Evolutionary conservation across 2,329 filamentous ascomycete species (phyloP).

Genomic region (Pleomassaria siparia): DNA sequence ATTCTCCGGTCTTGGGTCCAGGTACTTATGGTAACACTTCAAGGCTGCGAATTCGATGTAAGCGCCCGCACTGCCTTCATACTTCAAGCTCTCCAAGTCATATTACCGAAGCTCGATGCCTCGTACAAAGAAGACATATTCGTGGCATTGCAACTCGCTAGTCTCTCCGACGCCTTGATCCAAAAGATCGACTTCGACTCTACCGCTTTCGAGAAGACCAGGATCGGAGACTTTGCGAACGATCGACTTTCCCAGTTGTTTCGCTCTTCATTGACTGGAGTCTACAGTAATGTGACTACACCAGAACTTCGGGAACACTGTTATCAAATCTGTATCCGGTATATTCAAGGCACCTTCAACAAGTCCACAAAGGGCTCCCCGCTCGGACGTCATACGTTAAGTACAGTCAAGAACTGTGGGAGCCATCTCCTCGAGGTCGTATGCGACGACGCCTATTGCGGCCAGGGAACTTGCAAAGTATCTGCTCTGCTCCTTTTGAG

Average conservation of each 20-base stretch:
- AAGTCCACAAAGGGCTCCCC: conserved; percentile 42
- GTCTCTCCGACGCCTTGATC: conserved; percentile 71
- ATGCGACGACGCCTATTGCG: conserved; percentile 90
- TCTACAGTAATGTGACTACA: conserved; percentile 71
- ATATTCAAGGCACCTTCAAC: conserved; percentile 68
- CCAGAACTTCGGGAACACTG: conserved; percentile 77
- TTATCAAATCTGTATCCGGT: conserved; percentile 89
- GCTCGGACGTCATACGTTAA: conserved; percentile 55
- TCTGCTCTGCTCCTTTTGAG: conserved; percentile 84
- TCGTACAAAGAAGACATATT: conserved; percentile 68
- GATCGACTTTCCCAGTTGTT: conserved; percentile 92
- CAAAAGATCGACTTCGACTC: conserved; percentile 67
- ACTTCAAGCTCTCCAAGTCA: conserved; percentile 81
- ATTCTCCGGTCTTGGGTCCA: conserved; percentile 84
- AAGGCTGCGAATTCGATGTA: conserved; percentile 76
- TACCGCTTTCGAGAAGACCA: conserved; percentile 47
- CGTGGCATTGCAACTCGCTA: conserved; percentile 75
- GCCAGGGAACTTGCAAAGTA: conserved; percentile 78
- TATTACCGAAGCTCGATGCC: conserved; percentile 82
- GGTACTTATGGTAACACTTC: conserved; percentile 78
- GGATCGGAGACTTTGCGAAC: conserved; percentile 70
- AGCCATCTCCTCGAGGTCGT: conserved; percentile 81
- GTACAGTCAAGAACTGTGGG: conserved; percentile 77
- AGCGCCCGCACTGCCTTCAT: conserved; percentile 75
- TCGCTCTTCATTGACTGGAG: conserved; percentile 78